phyloP scores from a whole-genome alignment of 352 stramenopile genomes.

The Globisporangium uncinulatum region DNA sequence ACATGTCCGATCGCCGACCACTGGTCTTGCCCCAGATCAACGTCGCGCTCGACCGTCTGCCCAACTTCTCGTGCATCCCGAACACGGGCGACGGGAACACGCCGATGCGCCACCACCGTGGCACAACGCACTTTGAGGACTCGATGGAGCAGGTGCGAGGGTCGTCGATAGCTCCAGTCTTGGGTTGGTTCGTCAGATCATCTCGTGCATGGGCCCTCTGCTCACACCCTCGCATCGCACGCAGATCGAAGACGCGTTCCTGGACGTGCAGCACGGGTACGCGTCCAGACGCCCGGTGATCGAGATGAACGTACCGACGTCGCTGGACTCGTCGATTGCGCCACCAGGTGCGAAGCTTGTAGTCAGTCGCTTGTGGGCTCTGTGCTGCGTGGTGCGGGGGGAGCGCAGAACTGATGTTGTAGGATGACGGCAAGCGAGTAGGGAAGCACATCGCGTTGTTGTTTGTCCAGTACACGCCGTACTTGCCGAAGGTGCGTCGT shows the following conservation, averaged over 20 bases:
- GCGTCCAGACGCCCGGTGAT: constrained; percentile 77
- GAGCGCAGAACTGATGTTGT: not conserved
- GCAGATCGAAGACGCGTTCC: constrained; percentile 85
- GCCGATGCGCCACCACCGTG: constrained; percentile 75
- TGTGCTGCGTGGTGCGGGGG: not conserved
- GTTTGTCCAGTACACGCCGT: constrained; percentile 91
- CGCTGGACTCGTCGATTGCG: constrained; percentile 71
- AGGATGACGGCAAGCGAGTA: constrained; percentile 8
- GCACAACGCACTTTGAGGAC: constrained; percentile 89
- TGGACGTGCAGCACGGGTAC: constrained; percentile 70
- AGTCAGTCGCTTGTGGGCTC: not conserved
- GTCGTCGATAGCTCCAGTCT: too few species aligned
- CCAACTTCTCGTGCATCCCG: constrained; percentile 80
- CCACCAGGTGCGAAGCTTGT: constrained; percentile 36
- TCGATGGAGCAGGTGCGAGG: constrained; percentile 42
- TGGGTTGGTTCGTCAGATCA: too few species aligned
- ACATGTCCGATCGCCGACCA: too few species aligned
- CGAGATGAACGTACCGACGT: constrained; percentile 90
- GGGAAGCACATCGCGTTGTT: constrained; percentile 88
- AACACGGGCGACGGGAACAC: constrained; percentile 49
- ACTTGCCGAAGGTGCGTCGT: constrained; percentile 55
- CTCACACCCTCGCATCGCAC: not conserved
- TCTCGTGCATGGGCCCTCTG: too few species aligned
- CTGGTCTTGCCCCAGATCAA: constrained; percentile 66
- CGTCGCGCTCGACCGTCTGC: constrained; percentile 72